A percentile compares a stretch with the other conserved stretches of the same genome.
Evolutionary conservation across 2,329 filamentous ascomycete species (phyloP).

Genomic region (Alternaria infectoria): DNA sequence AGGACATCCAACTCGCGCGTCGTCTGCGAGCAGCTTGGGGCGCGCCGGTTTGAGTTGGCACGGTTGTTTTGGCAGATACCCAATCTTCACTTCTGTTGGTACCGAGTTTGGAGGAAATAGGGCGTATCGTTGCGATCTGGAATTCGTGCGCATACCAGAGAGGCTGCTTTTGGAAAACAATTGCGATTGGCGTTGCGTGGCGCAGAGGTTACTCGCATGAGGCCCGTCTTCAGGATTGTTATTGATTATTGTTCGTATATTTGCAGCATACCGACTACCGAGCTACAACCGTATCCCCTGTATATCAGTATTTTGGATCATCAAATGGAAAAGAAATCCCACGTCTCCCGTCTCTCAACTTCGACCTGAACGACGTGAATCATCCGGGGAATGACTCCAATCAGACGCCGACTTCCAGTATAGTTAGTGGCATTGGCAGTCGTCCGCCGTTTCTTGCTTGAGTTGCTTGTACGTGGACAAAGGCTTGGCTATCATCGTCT

Average conservation of each 20-base stretch:
- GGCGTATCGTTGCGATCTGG: background rate
- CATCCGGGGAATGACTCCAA: background rate
- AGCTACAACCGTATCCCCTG: background rate
- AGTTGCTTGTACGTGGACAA: background rate
- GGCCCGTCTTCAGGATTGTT: background rate
- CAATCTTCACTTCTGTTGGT: conserved; percentile 5
- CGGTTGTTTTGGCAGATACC: conserved; percentile 13
- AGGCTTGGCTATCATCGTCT: background rate
- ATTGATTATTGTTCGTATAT: background rate
- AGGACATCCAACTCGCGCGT: conserved; percentile 96
- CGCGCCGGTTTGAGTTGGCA: conserved; percentile 34
- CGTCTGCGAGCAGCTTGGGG: conserved; percentile 81
- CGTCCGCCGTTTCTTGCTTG: background rate
- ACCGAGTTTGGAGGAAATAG: background rate
- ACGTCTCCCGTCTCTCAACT: background rate
- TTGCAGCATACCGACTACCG: background rate
- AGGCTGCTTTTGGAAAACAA: background rate
- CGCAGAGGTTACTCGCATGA: background rate
- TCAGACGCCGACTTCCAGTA: background rate
- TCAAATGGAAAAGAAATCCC: background rate
- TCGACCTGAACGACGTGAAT: background rate
- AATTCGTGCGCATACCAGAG: background rate
- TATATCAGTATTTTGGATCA: background rate
- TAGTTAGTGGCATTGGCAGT: background rate
- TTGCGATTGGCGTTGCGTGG: conserved; percentile 11